Evolutionary conservation across 2,329 filamentous ascomycete genomes (phyloP).

Genomic region (Trichoderma oligosporum): DNA sequence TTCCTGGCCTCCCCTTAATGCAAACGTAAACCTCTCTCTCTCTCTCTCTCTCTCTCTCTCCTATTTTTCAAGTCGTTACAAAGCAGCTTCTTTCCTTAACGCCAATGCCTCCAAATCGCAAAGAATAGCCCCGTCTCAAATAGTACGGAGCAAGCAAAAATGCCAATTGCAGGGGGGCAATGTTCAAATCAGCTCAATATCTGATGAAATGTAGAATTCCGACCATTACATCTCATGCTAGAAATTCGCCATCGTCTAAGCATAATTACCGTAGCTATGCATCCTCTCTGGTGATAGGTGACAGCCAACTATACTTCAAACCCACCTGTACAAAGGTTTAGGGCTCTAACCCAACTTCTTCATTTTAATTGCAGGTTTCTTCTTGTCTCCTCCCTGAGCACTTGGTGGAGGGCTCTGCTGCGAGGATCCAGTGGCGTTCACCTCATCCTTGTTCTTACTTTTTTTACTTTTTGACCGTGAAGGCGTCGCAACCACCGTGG

Average conservation of each 20-base stretch:
- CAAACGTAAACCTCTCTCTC: neutral
- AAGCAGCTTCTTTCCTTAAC: slow-evolving; percentile 8
- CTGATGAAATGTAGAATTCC: neutral
- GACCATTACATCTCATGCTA: neutral
- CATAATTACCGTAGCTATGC: neutral
- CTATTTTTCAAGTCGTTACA: neutral
- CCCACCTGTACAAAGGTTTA: neutral
- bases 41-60: neutral
- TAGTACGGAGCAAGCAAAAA: neutral
- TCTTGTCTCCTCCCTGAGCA: slow-evolving; percentile 21
- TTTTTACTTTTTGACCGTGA: slow-evolving; percentile 28
- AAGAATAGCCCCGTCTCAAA: neutral
- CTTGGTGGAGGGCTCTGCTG: slow-evolving; percentile 25
- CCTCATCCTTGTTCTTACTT: slow-evolving; percentile 31
- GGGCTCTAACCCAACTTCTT: slow-evolving; percentile 7
- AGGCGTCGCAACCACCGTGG: slow-evolving; percentile 22
- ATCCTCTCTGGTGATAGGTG: neutral
- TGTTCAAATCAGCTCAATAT: neutral
- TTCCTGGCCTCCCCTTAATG: neutral
- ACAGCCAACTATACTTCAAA: neutral
- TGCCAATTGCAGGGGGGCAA: neutral
- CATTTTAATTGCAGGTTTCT: neutral
- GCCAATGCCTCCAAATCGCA: slow-evolving; percentile 1
- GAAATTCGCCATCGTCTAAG: neutral
- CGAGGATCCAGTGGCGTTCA: slow-evolving; percentile 16